These are phyloP conservation scores for Aureobasidium sp. DNA, from an alignment of 2,329 filamentous ascomycete species.

Conservation along the genomic window DNA sequence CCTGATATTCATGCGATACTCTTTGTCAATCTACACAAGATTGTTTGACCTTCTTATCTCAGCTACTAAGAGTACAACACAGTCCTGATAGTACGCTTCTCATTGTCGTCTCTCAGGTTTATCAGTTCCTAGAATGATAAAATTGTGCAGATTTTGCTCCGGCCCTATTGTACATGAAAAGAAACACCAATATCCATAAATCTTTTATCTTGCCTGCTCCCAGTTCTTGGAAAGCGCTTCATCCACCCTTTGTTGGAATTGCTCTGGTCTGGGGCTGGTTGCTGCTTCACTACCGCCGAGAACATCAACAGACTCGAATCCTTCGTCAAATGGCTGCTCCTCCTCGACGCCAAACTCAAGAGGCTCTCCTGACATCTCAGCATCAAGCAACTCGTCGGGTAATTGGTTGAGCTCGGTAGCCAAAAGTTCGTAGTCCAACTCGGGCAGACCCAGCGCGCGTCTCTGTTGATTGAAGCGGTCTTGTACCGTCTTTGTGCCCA, in stretches of 20 bases:
- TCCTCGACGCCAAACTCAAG: conserved; percentile 15
- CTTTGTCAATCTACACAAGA: background rate
- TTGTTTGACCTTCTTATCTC: background rate
- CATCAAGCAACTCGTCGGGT: conserved; percentile 7
- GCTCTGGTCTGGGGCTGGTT: background rate
- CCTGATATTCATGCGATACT: background rate
- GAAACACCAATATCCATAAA: conserved; percentile 1
- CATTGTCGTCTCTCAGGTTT: background rate
- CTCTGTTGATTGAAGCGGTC: conserved; percentile 61
- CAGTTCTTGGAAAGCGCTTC: background rate
- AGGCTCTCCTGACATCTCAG: conserved; percentile 30
- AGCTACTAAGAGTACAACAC: background rate
- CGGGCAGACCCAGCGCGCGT: conserved; percentile 56
- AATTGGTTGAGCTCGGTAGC: conserved; percentile 24
- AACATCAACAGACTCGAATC: background rate
- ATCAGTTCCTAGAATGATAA: background rate
- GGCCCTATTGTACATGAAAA: conserved; percentile 11
- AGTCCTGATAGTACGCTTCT: background rate
- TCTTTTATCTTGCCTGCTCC: background rate
- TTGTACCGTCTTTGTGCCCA: conserved; percentile 67
- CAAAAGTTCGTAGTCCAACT: conserved; percentile 31
- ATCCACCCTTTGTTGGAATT: conserved; percentile 13
- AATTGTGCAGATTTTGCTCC: conserved; percentile 14
- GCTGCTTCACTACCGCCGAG: background rate
- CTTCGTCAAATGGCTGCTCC: background rate